Evolutionary conservation across 2,329 filamentous ascomycete species (phyloP).

Genomic region (Immersiporthe knoxdaviesiana): DNA sequence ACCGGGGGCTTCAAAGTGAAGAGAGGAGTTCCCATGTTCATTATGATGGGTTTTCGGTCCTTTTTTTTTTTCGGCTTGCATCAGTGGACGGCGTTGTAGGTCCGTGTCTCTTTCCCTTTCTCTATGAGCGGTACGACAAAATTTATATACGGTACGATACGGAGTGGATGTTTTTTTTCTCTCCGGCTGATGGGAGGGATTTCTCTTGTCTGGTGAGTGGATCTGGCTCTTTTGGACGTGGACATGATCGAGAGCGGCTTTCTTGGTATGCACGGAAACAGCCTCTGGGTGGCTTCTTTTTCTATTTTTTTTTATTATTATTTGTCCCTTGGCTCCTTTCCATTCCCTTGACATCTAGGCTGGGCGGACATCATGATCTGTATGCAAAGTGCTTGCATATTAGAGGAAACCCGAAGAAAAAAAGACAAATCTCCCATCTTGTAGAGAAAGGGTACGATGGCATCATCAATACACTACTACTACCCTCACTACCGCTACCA

Average conservation of each 20-base stretch:
- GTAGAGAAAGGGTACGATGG: constrained; percentile 3
- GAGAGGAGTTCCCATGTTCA: neutral
- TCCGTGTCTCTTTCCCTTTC: neutral
- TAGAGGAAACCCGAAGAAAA: neutral
- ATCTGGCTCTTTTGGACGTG: neutral
- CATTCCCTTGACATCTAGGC: neutral
- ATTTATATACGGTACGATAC: neutral
- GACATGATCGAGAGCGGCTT: neutral
- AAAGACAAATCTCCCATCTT: constrained; percentile 14
- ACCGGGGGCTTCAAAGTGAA: too few relatives aligned
- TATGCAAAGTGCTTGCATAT: constrained; percentile 18
- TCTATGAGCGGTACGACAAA: neutral
- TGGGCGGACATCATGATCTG: constrained; percentile 5
- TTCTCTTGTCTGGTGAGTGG: neutral
- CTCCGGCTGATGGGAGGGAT: too few relatives aligned
- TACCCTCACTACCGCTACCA: too few relatives aligned
- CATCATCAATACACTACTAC: constrained; percentile 9
- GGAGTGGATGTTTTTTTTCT: too few relatives aligned
- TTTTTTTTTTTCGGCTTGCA: neutral
- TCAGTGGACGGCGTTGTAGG: neutral
- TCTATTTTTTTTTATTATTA: too few relatives aligned
- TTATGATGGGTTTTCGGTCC: too few relatives aligned
- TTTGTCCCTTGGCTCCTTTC: neutral
- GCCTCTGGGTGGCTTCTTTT: neutral
- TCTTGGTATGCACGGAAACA: neutral